Percentiles rank a stretch among this genome's conserved stretches.
Evolutionary conservation across 129 eudicot species (phyloP).

Genomic region (Pittosporum tobira): DNA sequence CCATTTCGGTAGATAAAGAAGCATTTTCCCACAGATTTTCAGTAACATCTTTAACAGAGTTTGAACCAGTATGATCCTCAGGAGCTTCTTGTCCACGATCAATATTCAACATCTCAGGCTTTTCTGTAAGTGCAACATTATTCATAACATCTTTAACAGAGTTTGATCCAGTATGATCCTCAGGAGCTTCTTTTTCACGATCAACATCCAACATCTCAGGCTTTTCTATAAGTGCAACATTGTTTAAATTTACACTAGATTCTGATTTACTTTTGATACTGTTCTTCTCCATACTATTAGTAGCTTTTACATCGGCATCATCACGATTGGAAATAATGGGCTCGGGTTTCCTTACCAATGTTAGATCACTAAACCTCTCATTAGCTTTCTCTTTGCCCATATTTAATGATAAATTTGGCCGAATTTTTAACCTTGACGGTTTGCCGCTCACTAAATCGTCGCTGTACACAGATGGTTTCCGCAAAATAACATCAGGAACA

Average conservation of each 20-base stretch:
- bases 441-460: constrained; percentile 29
- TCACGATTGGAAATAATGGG: constrained; percentile 15
- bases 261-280: constrained; percentile 1
- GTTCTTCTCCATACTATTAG: constrained; percentile 13
- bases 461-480: constrained; percentile 36
- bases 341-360: constrained; percentile 52
- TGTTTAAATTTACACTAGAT: not conserved
- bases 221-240: constrained; percentile 7
- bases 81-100: constrained; percentile 13
- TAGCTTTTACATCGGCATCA: constrained; percentile 1
- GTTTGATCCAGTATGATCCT: constrained; percentile 23
- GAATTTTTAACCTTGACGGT: constrained; percentile 36
- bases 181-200: constrained; percentile 13
- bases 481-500: constrained; percentile 58
- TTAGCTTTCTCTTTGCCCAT: constrained; percentile 49
- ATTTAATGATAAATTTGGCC: constrained; percentile 58
- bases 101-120: constrained; percentile 20
- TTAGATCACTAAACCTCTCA: constrained; percentile 60
- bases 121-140: not conserved
- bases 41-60: constrained; percentile 13
- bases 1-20: constrained; percentile 15
- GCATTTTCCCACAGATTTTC: constrained; percentile 15
- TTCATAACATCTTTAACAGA: no score
- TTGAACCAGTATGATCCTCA: constrained; percentile 24
- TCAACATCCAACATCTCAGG: constrained; percentile 18